Percentiles rank a stretch among this genome's conserved stretches.
phyloP scores from a whole-genome alignment of 768 basidiomycete genomes.

The Calocybe gangraenosa region DNA sequence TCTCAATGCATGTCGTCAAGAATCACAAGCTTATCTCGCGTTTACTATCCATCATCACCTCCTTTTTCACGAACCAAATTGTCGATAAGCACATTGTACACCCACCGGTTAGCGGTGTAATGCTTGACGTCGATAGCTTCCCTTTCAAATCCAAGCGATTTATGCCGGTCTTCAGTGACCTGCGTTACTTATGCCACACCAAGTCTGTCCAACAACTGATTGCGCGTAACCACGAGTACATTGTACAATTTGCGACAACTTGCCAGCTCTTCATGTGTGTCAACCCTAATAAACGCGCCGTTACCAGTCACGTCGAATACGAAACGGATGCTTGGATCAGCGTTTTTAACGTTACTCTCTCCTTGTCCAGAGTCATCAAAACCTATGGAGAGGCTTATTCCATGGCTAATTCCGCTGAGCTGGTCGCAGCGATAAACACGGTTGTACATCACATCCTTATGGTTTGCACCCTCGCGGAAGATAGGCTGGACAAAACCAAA shows the following conservation, averaged over 20 bases:
- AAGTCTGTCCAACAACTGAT: conserved; percentile 77
- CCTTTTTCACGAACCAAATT: conserved; percentile 93
- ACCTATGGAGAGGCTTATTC: conserved; percentile 83
- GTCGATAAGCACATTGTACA: conserved; percentile 62
- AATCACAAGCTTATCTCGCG: conserved; percentile 71
- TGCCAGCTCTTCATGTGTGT: conserved; percentile 92
- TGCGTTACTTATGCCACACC: conserved; percentile 82
- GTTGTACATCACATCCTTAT: conserved; percentile 70
- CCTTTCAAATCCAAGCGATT: conserved; percentile 95
- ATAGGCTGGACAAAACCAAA: conserved; percentile 61
- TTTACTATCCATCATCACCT: conserved; percentile 77
- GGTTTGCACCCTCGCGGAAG: conserved; percentile 65
- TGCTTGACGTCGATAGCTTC: conserved; percentile 76
- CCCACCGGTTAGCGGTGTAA: conserved; percentile 24
- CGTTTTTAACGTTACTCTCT: conserved; percentile 93
- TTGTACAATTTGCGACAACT: conserved; percentile 68
- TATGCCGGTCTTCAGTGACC: conserved; percentile 90
- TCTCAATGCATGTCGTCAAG: conserved; percentile 73
- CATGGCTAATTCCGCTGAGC: conserved; percentile 50
- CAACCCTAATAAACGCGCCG: conserved; percentile 85
- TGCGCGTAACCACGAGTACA: conserved; percentile 59
- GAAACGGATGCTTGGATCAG: conserved; percentile 97
- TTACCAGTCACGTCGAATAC: conserved; percentile 85
- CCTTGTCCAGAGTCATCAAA: conserved; percentile 83
- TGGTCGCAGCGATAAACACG: conserved; percentile 61